A percentile compares a stretch with the other conserved stretches of the same genome.
Evolutionary conservation across 2,329 filamentous ascomycete species (phyloP).

Genomic region (Cercospora citrullina): DNA sequence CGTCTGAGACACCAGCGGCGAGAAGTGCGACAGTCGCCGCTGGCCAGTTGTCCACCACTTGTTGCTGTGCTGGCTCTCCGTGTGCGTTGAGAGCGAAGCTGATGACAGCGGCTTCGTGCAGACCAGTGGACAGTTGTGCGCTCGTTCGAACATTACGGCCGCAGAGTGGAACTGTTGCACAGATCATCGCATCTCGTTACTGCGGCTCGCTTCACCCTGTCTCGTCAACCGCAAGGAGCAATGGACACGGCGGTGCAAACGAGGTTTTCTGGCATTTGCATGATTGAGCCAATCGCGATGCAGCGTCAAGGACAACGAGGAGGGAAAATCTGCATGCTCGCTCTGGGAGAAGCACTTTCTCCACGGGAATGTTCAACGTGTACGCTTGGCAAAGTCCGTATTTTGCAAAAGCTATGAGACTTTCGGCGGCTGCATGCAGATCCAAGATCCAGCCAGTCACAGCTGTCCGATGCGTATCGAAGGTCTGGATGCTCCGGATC

Average conservation of each 20-base stretch:
- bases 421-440: neutral
- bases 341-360: neutral
- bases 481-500: neutral
- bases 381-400: neutral
- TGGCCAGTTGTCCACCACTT: neutral
- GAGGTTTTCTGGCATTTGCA: neutral
- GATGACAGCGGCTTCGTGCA: neutral
- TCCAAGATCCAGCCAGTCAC: neutral
- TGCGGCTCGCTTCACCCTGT: neutral
- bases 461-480: neutral
- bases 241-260: neutral
- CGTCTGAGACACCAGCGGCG: neutral
- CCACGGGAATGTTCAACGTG: neutral
- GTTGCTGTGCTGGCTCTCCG: neutral
- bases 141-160: neutral
- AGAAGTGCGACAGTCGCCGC: neutral
- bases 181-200: neutral
- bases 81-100: neutral
- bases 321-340: neutral
- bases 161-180: neutral
- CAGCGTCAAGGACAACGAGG: neutral
- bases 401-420: neutral
- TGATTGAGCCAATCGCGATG: neutral
- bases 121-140: neutral
- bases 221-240: neutral